Evolutionary conservation across 2,329 filamentous ascomycete genomes (phyloP).

Genomic region (Trichophyton equinum): DNA sequence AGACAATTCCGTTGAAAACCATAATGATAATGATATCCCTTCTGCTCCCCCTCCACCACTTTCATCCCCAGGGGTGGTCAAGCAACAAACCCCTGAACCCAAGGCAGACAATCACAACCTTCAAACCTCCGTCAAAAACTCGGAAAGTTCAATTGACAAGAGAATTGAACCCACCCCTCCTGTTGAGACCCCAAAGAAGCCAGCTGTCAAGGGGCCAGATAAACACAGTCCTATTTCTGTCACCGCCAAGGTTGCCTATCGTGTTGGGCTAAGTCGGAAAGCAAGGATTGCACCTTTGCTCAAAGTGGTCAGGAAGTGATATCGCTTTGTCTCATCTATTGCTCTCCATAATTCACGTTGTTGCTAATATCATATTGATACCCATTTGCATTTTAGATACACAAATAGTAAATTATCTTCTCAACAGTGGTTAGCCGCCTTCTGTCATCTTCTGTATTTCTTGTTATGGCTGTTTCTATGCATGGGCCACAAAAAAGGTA

Average conservation of each 20-base stretch:
- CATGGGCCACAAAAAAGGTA: too few species aligned
- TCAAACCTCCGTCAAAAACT: neutral
- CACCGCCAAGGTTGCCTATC: constrained; percentile 29
- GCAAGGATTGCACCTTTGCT: constrained; percentile 39
- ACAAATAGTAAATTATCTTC: neutral
- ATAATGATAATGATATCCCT: neutral
- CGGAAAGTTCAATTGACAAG: neutral
- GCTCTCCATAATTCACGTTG: neutral
- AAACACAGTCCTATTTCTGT: constrained; percentile 32
- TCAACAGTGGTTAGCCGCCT: neutral
- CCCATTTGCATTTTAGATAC: neutral
- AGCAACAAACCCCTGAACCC: neutral
- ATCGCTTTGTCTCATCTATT: neutral
- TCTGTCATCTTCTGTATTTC: neutral
- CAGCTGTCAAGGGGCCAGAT: constrained; percentile 20
- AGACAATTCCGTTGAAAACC: neutral
- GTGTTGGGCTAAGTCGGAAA: constrained; percentile 39
- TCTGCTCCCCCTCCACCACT: neutral
- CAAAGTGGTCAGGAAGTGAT: constrained; percentile 33
- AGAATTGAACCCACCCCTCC: neutral
- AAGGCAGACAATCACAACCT: neutral
- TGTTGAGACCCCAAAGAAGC: constrained; percentile 10
- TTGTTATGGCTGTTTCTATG: too few species aligned
- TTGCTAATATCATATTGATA: neutral
- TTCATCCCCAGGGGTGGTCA: neutral